Conservation (phyloP, 805 yeast genomes). For the Wickerhamomyces hampshirensis region DNA sequence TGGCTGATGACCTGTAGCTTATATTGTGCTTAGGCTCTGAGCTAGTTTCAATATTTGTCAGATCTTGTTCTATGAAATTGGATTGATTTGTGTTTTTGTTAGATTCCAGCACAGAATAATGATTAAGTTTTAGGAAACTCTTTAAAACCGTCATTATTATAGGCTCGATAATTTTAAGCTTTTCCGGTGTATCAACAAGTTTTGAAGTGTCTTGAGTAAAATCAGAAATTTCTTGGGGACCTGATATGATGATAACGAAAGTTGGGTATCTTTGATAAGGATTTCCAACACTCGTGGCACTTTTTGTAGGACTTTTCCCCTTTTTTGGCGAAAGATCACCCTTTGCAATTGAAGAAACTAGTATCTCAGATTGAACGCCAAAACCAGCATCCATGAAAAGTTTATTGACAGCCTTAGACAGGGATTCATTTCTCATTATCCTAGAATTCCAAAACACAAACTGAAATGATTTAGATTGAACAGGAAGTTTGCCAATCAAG, state of each 20-base stretch:
- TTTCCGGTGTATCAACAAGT: slow-evolving; percentile 23
- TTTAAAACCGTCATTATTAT: slow-evolving; percentile 29
- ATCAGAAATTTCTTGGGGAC: slow-evolving; percentile 29
- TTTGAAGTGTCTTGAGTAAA: slow-evolving; percentile 38
- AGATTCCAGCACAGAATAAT: slow-evolving; percentile 15
- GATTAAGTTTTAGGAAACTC: slow-evolving; percentile 25
- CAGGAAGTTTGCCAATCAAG: slow-evolving; percentile 33
- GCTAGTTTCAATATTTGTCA: background rate
- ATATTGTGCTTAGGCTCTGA: too few species aligned
- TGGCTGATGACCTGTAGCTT: too few species aligned
- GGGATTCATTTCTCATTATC: slow-evolving; percentile 5
- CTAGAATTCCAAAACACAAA: slow-evolving; percentile 42
- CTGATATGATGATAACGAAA: slow-evolving; percentile 30
- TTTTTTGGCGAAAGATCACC: slow-evolving; percentile 19
- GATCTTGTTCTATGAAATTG: background rate
- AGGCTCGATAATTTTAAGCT: slow-evolving; percentile 25
- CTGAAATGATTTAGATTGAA: slow-evolving; percentile 36
- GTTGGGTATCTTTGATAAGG: slow-evolving; percentile 35
- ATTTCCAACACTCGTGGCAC: slow-evolving; percentile 25
- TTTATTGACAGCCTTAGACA: slow-evolving; percentile 22
- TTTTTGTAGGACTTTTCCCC: slow-evolving; percentile 18
- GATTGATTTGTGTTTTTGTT: background rate
- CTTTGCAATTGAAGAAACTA: slow-evolving; percentile 13
- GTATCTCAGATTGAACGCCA: slow-evolving; percentile 13
- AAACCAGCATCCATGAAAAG: slow-evolving; percentile 23